phyloP scores from a whole-genome alignment of 2,329 filamentous ascomycete genomes.

The Fusarium sp. region DNA sequence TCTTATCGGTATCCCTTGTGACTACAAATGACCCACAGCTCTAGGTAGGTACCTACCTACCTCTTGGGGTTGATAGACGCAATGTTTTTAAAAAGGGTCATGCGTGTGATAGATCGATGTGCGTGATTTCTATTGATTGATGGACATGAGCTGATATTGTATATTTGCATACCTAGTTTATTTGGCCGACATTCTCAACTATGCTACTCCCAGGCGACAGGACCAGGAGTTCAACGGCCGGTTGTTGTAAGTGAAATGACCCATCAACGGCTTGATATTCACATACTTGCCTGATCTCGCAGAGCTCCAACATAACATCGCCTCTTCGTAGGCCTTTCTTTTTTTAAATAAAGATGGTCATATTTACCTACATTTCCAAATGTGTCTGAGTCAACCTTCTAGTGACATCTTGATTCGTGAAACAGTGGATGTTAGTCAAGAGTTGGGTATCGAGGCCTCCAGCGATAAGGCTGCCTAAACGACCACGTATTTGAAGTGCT shows the following conservation, averaged over 20 bases:
- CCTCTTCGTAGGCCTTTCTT: background rate
- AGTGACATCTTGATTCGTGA: background rate
- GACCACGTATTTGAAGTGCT: conserved; percentile 4
- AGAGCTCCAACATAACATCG: background rate
- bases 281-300: background rate
- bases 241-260: background rate
- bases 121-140: background rate
- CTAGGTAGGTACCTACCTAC: background rate
- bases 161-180: background rate
- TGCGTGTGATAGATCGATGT: too few relatives aligned
- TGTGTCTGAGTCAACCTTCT: background rate
- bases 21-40: conserved; percentile 20
- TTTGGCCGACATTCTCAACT: background rate
- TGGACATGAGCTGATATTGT: background rate
- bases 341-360: background rate
- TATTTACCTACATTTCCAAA: background rate
- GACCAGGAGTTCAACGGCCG: background rate
- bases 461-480: conserved; percentile 3
- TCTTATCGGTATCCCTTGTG: conserved; percentile 18
- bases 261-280: background rate
- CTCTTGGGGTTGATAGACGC: background rate
- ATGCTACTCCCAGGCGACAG: background rate
- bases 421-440: background rate
- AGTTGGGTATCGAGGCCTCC: conserved; percentile 10
- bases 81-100: too few relatives aligned